These are phyloP conservation scores for Cicer cuneatum DNA, from an alignment of 306 rosid species.

Conservation along the genomic window DNA sequence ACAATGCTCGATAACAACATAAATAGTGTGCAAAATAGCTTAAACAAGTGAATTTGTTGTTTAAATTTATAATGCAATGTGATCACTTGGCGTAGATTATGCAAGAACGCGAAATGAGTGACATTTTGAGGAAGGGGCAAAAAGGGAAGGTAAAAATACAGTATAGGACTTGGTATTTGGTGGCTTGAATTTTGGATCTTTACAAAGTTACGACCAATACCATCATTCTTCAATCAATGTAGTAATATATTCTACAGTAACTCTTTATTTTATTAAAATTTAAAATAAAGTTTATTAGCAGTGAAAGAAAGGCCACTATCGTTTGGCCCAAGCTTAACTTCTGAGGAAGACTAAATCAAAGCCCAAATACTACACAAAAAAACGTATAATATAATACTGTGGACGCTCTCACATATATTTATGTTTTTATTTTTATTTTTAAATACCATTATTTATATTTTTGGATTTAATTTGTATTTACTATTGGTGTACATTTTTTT, in stretches of 20 bases:
- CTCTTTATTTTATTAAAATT: too few relatives aligned
- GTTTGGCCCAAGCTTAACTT: neutral
- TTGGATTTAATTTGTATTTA: too few relatives aligned
- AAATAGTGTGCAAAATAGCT: neutral
- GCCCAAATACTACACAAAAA: neutral
- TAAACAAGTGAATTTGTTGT: neutral
- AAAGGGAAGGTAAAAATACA: neutral
- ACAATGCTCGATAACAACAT: neutral
- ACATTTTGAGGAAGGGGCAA: conserved; percentile 6
- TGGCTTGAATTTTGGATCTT: conserved; percentile 72
- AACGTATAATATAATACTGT: too few relatives aligned
- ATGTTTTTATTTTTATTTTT: neutral
- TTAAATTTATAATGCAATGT: conserved; percentile 22
- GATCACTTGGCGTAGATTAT: conserved; percentile 5
- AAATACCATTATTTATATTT: too few relatives aligned
- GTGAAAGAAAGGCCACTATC: neutral
- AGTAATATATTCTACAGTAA: neutral
- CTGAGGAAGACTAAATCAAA: conserved; percentile 15
- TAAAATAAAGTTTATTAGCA: neutral
- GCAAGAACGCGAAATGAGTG: conserved; percentile 25
- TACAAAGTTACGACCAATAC: conserved; percentile 12
- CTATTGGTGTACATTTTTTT: too few relatives aligned
- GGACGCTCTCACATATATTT: neutral
- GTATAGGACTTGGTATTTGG: conserved; percentile 49
- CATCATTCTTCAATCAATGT: neutral